Conservation (phyloP, 306 rosid genomes). For the Phaseolus lunatus region DNA sequence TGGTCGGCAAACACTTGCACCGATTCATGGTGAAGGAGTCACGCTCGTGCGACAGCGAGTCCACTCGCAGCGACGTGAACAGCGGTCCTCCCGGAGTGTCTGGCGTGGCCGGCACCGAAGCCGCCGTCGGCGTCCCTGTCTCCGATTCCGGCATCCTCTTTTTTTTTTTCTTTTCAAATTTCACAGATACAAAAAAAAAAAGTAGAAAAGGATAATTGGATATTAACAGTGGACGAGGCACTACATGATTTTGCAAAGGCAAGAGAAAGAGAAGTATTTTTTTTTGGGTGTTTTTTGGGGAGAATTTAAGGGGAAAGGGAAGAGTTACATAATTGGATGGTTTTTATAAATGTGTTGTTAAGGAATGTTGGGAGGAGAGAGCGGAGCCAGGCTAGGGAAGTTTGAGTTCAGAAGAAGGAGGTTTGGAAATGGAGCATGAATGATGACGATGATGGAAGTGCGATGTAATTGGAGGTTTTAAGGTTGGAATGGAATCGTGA, state of each 20-base stretch:
- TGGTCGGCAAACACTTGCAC: conserved; percentile 76
- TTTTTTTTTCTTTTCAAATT: neutral
- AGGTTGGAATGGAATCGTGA: conserved; percentile 49
- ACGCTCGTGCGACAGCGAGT: conserved; percentile 74
- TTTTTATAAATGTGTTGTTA: conserved; percentile 67
- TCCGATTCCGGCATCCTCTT: conserved; percentile 72
- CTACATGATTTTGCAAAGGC: conserved; percentile 53
- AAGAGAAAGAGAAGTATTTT: neutral
- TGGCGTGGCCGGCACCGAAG: conserved; percentile 81
- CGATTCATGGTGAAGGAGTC: conserved; percentile 68
- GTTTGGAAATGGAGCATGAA: neutral
- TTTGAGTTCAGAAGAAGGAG: neutral
- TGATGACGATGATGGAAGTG: neutral
- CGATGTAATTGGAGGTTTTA: neutral
- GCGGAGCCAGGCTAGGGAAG: conserved; percentile 61
- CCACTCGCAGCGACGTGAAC: conserved; percentile 68
- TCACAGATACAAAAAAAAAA: neutral
- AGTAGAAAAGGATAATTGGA: neutral
- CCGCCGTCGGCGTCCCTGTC: conserved; percentile 62
- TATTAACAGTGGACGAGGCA: conserved; percentile 22
- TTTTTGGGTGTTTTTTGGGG: conserved; percentile 31
- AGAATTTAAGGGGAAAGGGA: conserved; percentile 21
- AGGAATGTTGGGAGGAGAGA: conserved; percentile 49
- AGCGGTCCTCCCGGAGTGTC: conserved; percentile 71
- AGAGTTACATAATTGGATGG: conserved; percentile 70